Evolutionary conservation across 768 basidiomycete genomes (phyloP).

Genomic region (Pulveroboletus sp.): DNA sequence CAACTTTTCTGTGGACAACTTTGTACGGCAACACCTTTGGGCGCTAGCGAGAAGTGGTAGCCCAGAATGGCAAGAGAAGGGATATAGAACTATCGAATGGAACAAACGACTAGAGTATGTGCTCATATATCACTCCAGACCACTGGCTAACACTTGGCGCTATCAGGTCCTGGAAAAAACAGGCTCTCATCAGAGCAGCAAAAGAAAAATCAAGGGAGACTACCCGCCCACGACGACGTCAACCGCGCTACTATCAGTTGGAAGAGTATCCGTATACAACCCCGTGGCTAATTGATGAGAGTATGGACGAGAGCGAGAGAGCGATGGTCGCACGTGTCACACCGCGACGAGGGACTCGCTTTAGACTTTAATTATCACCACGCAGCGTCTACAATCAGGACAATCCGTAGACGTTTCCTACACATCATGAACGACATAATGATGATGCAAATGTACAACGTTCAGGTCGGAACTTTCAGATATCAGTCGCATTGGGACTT

Average conservation of each 20-base stretch:
- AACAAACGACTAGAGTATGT: conserved; percentile 49
- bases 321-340: neutral
- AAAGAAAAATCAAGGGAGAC: conserved; percentile 18
- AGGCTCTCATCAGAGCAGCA: conserved; percentile 8
- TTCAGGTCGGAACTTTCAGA: neutral
- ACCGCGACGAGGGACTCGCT: conserved; percentile 16
- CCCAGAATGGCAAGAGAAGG: conserved; percentile 50
- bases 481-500: no score
- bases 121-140: neutral
- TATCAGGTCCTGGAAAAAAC: conserved; percentile 29
- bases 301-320: conserved; percentile 3
- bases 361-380: conserved; percentile 7
- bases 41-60: conserved; percentile 43
- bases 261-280: conserved; percentile 7
- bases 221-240: conserved; percentile 10
- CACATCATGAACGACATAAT: conserved; percentile 1
- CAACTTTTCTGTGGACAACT: conserved; percentile 57
- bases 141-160: neutral
- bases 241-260: conserved; percentile 7
- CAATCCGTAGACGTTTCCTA: neutral
- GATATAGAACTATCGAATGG: conserved; percentile 49
- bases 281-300: conserved; percentile 5
- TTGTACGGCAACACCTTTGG: conserved; percentile 55
- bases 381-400: neutral
- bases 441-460: neutral